Conservation (phyloP, 169 alveolate species). For the Fabrea salina region DNA sequence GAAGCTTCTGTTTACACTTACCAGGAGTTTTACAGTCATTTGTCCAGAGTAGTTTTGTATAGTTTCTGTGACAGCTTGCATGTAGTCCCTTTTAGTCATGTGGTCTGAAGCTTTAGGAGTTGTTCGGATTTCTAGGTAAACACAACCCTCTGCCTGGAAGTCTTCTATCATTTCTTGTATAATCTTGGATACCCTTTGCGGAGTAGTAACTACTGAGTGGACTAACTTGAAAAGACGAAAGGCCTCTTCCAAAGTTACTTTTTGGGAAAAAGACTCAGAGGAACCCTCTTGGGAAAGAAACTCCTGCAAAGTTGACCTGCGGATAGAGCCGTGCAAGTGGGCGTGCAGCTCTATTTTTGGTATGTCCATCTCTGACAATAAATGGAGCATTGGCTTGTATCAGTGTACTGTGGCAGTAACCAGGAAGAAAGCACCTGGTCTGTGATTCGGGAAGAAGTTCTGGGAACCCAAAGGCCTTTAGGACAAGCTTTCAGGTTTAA, state of each 20-base stretch:
- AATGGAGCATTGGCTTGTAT: slow-evolving; percentile 31
- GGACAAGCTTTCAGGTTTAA: neutral
- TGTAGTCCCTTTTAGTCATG: slow-evolving; percentile 55
- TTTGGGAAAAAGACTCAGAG: slow-evolving; percentile 41
- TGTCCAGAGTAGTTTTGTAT: slow-evolving; percentile 35
- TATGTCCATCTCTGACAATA: slow-evolving; percentile 3
- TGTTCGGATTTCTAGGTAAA: slow-evolving; percentile 74
- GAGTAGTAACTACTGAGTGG: slow-evolving; percentile 47
- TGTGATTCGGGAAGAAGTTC: neutral
- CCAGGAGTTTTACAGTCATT: slow-evolving; percentile 54
- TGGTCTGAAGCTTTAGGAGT: slow-evolving; percentile 66
- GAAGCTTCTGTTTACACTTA: slow-evolving; percentile 61
- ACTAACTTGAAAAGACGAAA: slow-evolving; percentile 60
- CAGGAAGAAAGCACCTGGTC: neutral
- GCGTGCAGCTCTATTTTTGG: slow-evolving; percentile 76
- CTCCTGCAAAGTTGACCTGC: slow-evolving; percentile 70
- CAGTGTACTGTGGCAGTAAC: neutral
- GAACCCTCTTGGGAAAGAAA: slow-evolving; percentile 45
- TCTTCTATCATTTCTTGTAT: slow-evolving; percentile 72
- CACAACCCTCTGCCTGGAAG: slow-evolving; percentile 54
- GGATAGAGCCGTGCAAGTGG: slow-evolving; percentile 75
- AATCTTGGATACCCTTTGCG: slow-evolving; percentile 46
- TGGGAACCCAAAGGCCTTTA: neutral
- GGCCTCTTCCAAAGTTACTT: slow-evolving; percentile 41
- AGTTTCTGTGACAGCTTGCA: slow-evolving; percentile 50